These are phyloP conservation scores for Crithidia mellificae DNA, from an alignment of 208 protist genomes.

Conservation along the genomic window DNA sequence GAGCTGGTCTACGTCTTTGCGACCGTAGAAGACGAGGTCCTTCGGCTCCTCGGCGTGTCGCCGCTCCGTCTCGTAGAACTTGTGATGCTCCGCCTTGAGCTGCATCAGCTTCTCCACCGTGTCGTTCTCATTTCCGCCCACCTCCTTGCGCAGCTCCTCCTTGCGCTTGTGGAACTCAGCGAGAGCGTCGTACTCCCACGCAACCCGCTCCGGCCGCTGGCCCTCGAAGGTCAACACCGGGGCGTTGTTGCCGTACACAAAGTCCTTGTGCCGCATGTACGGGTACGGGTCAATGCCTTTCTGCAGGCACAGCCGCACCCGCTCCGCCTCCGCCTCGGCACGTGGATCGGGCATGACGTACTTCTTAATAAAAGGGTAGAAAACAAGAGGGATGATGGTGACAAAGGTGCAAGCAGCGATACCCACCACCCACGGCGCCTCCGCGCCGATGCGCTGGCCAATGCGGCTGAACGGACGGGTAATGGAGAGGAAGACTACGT, in stretches of 20 bases:
- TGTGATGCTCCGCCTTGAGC: constrained; percentile 40
- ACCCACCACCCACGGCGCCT: constrained; percentile 81
- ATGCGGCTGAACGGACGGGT: constrained; percentile 45
- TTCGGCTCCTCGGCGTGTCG: constrained; percentile 42
- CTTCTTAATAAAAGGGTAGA: constrained; percentile 70
- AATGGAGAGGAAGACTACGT: constrained; percentile 43
- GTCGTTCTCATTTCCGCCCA: constrained; percentile 59
- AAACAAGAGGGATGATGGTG: constrained; percentile 54
- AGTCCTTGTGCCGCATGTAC: constrained; percentile 84
- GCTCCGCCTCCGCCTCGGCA: constrained; percentile 69
- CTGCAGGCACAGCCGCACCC: constrained; percentile 86
- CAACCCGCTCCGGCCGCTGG: constrained; percentile 44
- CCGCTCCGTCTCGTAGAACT: constrained; percentile 40
- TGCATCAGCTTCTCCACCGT: constrained; percentile 72
- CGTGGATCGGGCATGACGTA: constrained; percentile 56
- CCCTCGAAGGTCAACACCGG: constrained; percentile 38
- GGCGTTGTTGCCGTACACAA: constrained; percentile 72
- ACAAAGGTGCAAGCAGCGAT: constrained; percentile 49
- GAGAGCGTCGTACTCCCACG: constrained; percentile 67
- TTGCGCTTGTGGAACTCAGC: constrained; percentile 64
- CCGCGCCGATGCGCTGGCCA: constrained; percentile 45
- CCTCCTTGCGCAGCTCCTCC: constrained; percentile 73
- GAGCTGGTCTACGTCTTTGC: constrained; percentile 40
- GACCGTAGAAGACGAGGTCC: constrained; percentile 57
- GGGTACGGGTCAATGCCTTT: constrained; percentile 92